These are phyloP conservation scores for Corymbia maculata DNA, from an alignment of 345 rosid species.

Conservation along the genomic window DNA sequence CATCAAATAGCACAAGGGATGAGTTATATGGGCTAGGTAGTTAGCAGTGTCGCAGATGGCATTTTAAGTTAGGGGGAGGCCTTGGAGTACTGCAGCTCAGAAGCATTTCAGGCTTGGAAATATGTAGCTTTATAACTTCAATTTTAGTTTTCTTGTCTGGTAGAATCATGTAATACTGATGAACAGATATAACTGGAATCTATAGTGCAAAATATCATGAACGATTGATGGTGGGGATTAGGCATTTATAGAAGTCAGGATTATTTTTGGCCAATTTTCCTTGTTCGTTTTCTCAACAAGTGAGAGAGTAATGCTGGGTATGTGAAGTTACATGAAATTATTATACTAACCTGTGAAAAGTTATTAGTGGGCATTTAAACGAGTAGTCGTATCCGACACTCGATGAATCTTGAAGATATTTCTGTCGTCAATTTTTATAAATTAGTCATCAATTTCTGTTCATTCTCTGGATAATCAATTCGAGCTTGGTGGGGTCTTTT, in stretches of 20 bases:
- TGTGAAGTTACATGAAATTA: background rate
- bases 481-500: background rate
- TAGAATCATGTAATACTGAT: background rate
- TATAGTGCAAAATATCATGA: background rate
- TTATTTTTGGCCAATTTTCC: background rate
- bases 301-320: background rate
- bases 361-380: background rate
- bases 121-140: background rate
- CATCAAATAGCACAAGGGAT: background rate
- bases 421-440: background rate
- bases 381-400: background rate
- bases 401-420: background rate
- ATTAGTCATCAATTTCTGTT: background rate
- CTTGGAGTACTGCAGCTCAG: background rate
- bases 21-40: background rate
- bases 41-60: background rate
- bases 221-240: background rate
- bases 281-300: background rate
- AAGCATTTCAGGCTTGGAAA: background rate
- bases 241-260: background rate
- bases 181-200: background rate
- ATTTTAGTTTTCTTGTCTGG: background rate
- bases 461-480: background rate
- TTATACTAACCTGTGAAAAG: background rate
- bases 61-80: background rate